phyloP scores from a whole-genome alignment of 2,329 filamentous ascomycete species.

The Tympanopsis confertula region DNA sequence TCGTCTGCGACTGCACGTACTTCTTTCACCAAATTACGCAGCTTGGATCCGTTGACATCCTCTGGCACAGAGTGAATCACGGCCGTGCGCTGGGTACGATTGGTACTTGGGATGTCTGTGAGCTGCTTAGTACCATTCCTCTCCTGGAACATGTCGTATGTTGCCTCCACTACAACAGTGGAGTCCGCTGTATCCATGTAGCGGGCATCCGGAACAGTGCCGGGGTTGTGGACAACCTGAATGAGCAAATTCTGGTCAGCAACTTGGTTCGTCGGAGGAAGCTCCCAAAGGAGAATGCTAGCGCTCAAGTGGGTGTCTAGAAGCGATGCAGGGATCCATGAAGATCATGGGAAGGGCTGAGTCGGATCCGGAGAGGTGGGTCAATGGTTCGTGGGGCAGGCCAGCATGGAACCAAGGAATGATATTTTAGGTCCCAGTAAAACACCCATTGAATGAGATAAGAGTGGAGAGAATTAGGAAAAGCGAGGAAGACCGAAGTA shows the following conservation, averaged over 20 bases:
- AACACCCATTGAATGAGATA: too few relatives aligned
- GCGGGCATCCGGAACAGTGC: constrained; percentile 23
- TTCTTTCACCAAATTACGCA: constrained; percentile 18
- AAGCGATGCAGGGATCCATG: too few relatives aligned
- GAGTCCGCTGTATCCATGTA: constrained; percentile 23
- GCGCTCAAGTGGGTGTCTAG: constrained; percentile 1
- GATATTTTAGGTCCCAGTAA: too few relatives aligned
- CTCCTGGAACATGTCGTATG: constrained; percentile 22
- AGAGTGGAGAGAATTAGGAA: too few relatives aligned
- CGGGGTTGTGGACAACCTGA: constrained; percentile 29
- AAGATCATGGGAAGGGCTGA: too few relatives aligned
- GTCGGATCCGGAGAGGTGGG: too few relatives aligned
- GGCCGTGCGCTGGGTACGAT: constrained; percentile 17
- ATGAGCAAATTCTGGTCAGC: constrained; percentile 5
- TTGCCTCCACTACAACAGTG: constrained; percentile 27
- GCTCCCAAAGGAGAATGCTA: constrained; percentile 4
- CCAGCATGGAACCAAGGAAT: too few relatives aligned
- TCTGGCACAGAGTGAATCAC: constrained; percentile 24
- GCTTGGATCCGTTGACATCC: constrained; percentile 13
- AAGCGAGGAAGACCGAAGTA: too few relatives aligned
- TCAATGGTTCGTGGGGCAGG: too few relatives aligned
- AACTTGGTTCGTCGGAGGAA: constrained; percentile 1
- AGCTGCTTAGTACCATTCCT: constrained; percentile 17
- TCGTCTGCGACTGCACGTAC: constrained; percentile 20
- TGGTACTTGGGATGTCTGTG: constrained; percentile 13